Percentiles rank a stretch among this genome's conserved stretches.
Evolutionary conservation across 768 basidiomycete species (phyloP).

Genomic region (Russula sp.): DNA sequence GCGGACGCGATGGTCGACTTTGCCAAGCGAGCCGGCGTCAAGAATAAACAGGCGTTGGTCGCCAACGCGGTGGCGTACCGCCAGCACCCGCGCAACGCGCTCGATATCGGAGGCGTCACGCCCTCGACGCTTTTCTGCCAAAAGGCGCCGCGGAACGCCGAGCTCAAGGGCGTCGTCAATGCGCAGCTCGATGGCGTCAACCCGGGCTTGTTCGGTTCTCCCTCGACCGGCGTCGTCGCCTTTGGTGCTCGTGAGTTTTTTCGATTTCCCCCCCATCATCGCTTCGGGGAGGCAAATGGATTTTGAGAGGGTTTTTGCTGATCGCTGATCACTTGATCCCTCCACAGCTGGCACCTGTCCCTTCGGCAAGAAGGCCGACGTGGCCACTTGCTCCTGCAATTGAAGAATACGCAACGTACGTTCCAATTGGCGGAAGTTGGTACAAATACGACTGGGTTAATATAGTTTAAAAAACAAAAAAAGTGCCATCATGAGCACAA

Average conservation of each 20-base stretch:
- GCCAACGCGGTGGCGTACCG: slow-evolving; percentile 37
- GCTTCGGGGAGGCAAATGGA: too few relatives aligned
- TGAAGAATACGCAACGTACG: neutral
- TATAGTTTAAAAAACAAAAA: neutral
- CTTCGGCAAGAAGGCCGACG: slow-evolving; percentile 13
- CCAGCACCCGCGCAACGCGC: slow-evolving; percentile 37
- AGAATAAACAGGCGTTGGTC: slow-evolving; percentile 36
- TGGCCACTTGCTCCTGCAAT: slow-evolving; percentile 9
- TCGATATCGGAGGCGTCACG: slow-evolving; percentile 36
- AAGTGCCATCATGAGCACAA: too few relatives aligned
- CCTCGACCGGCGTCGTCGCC: slow-evolving; percentile 38
- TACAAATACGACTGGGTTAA: neutral
- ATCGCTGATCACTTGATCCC: neutral
- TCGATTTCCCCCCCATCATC: neutral
- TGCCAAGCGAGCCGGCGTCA: slow-evolving; percentile 37
- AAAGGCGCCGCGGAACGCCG: slow-evolving; percentile 43
- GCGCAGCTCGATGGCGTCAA: slow-evolving; percentile 49
- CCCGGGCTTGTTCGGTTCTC: slow-evolving; percentile 46
- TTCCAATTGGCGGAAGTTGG: neutral
- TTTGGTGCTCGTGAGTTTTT: slow-evolving; percentile 38
- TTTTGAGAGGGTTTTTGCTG: too few relatives aligned
- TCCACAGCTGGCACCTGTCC: slow-evolving; percentile 15
- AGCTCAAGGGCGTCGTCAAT: slow-evolving; percentile 45
- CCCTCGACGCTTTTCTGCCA: slow-evolving; percentile 49
- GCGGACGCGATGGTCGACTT: slow-evolving; percentile 46